phyloP scores from a whole-genome alignment of 129 eudicot genomes.

The Silybum marianum region DNA sequence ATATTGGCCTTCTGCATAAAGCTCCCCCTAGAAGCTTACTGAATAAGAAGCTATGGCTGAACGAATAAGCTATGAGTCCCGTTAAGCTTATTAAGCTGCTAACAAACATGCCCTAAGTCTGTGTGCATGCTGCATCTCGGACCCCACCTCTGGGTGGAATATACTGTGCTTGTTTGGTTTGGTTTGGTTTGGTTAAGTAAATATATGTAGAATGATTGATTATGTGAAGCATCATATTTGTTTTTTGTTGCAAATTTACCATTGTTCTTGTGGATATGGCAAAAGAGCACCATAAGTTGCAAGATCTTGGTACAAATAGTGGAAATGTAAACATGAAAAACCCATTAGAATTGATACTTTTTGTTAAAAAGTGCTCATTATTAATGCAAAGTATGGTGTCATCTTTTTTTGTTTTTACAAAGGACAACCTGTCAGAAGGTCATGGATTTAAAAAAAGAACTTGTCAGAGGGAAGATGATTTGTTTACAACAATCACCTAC shows the following conservation, averaged over 20 bases:
- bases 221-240: conserved; percentile 1
- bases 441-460: no score
- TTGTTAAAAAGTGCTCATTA: neutral
- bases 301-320: neutral
- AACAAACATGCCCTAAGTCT: no score
- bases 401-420: neutral
- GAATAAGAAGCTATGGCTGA: no score
- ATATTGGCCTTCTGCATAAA: no score
- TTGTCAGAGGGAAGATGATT: neutral
- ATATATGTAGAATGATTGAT: neutral
- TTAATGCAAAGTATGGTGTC: neutral
- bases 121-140: neutral
- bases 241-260: neutral
- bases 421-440: neutral
- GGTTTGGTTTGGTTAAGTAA: neutral
- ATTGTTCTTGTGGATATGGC: neutral
- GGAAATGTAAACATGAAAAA: neutral
- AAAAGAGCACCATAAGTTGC: neutral
- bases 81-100: no score
- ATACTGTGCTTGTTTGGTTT: no score
- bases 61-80: no score
- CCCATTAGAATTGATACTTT: neutral
- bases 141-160: neutral
- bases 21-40: no score
- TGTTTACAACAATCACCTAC: neutral